Evolutionary conservation across 116 monocot species (phyloP).

Genomic region (Phalaenopsis hybrid): DNA sequence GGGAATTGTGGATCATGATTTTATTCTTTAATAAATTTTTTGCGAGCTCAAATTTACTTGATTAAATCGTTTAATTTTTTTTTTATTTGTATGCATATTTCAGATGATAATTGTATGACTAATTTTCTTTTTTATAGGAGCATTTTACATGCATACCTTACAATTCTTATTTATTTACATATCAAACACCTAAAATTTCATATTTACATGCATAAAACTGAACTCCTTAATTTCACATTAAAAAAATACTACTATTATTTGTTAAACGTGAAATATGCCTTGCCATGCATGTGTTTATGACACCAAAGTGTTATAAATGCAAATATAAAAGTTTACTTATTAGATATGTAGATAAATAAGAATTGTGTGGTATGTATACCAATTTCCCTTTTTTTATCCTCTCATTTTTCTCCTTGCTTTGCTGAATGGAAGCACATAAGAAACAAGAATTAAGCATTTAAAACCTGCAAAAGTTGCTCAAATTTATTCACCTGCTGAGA

Average conservation of each 20-base stretch:
- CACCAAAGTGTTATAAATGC: too few relatives aligned
- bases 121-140: neutral
- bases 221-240: too few relatives aligned
- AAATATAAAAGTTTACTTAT: too few relatives aligned
- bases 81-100: neutral
- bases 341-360: too few relatives aligned
- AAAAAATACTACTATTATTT: too few relatives aligned
- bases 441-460: neutral
- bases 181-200: too few relatives aligned
- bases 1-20: neutral
- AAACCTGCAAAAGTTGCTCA: neutral
- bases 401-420: neutral
- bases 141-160: too few relatives aligned
- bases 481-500: neutral
- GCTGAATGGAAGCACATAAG: neutral
- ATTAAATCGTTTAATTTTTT: neutral
- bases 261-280: too few relatives aligned
- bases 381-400: neutral
- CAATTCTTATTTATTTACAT: too few relatives aligned
- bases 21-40: slow-evolving; percentile 1
- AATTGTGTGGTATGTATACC: too few relatives aligned
- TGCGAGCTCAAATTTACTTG: neutral
- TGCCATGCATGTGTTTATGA: too few relatives aligned
- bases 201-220: too few relatives aligned
- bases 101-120: neutral